Conservation (phyloP, 495 filamentous ascomycete genomes). For the Aspergillus biplanus region DNA sequence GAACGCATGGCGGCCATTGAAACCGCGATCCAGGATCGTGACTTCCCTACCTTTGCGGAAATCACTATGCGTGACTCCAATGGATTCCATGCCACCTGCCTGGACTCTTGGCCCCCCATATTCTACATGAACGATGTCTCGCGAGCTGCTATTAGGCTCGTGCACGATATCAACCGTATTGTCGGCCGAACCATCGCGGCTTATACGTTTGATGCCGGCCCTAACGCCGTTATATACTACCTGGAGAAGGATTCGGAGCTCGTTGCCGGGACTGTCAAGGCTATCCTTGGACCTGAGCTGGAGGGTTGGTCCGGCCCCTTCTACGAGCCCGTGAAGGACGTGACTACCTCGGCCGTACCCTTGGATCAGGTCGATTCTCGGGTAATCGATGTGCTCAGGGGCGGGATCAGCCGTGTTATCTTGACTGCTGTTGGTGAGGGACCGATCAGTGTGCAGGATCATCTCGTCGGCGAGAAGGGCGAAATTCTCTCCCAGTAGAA, state of each 20-base stretch:
- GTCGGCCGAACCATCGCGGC: conserved; percentile 77
- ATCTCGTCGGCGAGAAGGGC: conserved; percentile 74
- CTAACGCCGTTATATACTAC: conserved; percentile 96
- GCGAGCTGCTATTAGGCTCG: conserved; percentile 79
- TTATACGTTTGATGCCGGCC: conserved; percentile 97
- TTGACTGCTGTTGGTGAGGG: conserved; percentile 91
- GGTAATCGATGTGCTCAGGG: conserved; percentile 63
- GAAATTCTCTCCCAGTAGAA: conserved; percentile 46
- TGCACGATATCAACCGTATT: conserved; percentile 82
- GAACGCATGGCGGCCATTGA: conserved; percentile 85
- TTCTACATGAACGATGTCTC: conserved; percentile 97
- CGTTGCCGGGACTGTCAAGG: conserved; percentile 72
- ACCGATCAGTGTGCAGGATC: conserved; percentile 75
- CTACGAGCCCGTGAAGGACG: conserved; percentile 49
- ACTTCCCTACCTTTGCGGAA: conserved; percentile 86
- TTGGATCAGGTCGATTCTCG: conserved; percentile 56
- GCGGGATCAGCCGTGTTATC: conserved; percentile 86
- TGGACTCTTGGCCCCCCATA: conserved; percentile 94
- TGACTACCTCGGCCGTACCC: conserved; percentile 50
- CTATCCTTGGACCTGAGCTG: conserved; percentile 49
- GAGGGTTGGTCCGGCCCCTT: conserved; percentile 66
- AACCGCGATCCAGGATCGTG: conserved; percentile 69
- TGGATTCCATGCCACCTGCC: conserved; percentile 90
- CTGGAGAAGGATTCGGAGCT: conserved; percentile 71
- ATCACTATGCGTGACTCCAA: conserved; percentile 97